phyloP scores from a whole-genome alignment of 805 yeast species.

The Maudiozyma turicensis region DNA sequence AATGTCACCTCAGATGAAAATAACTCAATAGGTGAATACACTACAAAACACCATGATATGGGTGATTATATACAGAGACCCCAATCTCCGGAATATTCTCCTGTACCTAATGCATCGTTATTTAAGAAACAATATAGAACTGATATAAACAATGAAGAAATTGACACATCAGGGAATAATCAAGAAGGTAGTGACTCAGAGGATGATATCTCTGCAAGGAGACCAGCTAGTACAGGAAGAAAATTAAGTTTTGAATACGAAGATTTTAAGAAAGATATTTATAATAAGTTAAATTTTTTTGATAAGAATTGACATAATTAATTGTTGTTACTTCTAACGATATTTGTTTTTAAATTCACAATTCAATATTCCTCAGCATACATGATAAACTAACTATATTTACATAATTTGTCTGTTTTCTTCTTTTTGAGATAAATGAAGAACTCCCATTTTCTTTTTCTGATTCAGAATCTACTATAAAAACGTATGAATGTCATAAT shows the following conservation, averaged over 20 bases:
- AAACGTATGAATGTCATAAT: no score
- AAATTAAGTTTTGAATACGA: constrained; percentile 24
- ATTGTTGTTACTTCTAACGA: not conserved
- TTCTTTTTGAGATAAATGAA: no score
- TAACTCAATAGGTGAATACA: not conserved
- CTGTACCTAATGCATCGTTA: not conserved
- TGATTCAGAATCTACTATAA: no score
- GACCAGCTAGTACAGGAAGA: constrained; percentile 10
- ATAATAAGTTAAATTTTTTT: constrained; percentile 23
- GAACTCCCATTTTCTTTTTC: no score
- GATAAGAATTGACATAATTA: constrained; percentile 1
- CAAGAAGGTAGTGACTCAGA: not conserved
- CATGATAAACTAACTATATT: no score
- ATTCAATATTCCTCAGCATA: not conserved
- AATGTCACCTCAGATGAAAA: constrained; percentile 1
- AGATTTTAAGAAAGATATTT: constrained; percentile 26
- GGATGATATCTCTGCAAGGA: not conserved
- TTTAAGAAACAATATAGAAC: constrained; percentile 2
- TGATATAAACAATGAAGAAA: not conserved
- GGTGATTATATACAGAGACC: constrained; percentile 7
- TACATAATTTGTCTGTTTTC: no score
- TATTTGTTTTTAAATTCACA: no score
- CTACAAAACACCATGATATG: constrained; percentile 5
- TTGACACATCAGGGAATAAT: not conserved
- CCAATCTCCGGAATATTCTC: not conserved